phyloP scores from a whole-genome alignment of 805 yeast species.

The Sugiyamaella marilandica region DNA sequence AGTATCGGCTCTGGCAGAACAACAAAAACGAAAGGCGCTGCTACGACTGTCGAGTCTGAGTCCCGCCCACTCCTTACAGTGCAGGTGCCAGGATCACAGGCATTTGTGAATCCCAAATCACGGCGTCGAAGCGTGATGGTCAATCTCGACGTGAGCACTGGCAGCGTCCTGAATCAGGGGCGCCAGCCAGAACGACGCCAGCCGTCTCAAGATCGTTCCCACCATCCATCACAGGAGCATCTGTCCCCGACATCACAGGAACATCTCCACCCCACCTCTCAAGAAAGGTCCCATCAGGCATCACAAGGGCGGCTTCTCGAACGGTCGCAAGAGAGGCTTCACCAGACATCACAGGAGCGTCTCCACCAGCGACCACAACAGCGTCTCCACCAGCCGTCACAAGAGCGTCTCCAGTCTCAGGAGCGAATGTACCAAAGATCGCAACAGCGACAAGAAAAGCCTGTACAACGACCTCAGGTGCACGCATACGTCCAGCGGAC shows the following conservation, averaged over 20 bases:
- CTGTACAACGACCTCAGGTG: no score
- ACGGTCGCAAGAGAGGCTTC: no score
- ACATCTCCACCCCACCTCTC: neutral
- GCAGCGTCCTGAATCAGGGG: no score
- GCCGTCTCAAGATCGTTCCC: neutral
- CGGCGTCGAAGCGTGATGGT: conserved; percentile 11
- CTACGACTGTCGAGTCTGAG: neutral
- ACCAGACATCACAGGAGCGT: no score
- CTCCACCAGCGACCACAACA: no score
- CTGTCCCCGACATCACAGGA: neutral
- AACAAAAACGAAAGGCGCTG: neutral
- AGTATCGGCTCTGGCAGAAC: neutral
- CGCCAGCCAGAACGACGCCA: neutral
- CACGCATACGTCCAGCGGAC: no score
- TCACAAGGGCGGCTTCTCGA: no score
- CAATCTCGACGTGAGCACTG: neutral
- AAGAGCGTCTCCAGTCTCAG: no score
- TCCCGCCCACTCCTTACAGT: neutral
- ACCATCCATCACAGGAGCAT: neutral
- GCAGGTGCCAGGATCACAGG: conserved; percentile 1
- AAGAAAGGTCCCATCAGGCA: neutral
- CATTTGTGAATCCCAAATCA: conserved; percentile 17
- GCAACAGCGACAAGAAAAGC: no score
- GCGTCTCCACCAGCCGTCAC: no score
- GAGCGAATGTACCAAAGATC: no score